phyloP scores from a whole-genome alignment of 2,329 filamentous ascomycete species.

The Colletotrichum euphorbiae region DNA sequence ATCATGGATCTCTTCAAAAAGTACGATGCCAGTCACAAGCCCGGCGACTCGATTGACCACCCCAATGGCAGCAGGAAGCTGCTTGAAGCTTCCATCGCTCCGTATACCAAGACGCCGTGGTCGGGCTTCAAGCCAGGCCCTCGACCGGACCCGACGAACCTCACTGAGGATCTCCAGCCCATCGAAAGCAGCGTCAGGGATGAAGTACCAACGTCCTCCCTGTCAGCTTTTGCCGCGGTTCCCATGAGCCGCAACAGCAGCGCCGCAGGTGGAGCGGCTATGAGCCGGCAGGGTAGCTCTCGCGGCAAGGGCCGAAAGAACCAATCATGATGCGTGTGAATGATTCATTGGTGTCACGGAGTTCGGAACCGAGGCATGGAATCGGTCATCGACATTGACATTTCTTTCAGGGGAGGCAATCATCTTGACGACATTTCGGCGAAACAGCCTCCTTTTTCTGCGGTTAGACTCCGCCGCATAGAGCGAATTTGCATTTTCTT shows the following conservation, averaged over 20 bases:
- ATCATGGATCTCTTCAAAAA: conserved; percentile 70
- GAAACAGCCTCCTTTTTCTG: conserved; percentile 8
- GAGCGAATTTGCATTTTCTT: conserved; percentile 28
- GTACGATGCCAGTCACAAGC: conserved; percentile 65
- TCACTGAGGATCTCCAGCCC: conserved; percentile 63
- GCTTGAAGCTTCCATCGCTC: conserved; percentile 65
- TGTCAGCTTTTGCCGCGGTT: conserved; percentile 49
- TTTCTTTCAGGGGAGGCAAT: conserved; percentile 4
- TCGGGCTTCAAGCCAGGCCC: conserved; percentile 60
- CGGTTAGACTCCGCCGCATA: conserved; percentile 9
- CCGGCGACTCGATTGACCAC: conserved; percentile 67
- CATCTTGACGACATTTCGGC: conserved; percentile 9
- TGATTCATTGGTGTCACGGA: conserved; percentile 28
- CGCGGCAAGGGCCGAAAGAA: conserved; percentile 59
- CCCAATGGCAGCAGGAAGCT: conserved; percentile 65
- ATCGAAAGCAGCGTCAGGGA: conserved; percentile 58
- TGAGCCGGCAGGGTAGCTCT: conserved; percentile 67
- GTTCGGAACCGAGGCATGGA: conserved; percentile 25
- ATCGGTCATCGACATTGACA: not conserved
- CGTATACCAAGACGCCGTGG: conserved; percentile 60
- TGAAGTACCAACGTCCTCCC: conserved; percentile 47
- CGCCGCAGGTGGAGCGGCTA: conserved; percentile 62
- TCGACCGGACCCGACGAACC: conserved; percentile 60
- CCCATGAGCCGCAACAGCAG: conserved; percentile 70
- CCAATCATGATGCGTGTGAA: conserved; percentile 39